phyloP scores from a whole-genome alignment of 192 early-diverging fungal genomes.

The Umbelopsis ramanniana region DNA sequence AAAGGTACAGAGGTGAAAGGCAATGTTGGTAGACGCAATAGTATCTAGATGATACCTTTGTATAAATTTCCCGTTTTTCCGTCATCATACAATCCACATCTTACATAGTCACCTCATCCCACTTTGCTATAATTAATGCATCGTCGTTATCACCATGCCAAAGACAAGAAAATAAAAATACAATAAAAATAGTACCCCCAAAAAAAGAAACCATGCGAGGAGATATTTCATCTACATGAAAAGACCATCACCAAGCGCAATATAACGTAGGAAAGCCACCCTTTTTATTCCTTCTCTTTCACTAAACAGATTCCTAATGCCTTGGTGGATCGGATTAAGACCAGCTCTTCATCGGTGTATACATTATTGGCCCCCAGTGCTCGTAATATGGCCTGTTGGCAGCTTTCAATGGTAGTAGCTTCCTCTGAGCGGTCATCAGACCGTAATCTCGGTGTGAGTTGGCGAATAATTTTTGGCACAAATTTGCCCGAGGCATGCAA shows the following conservation, averaged over 20 bases:
- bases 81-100: too few relatives aligned
- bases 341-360: constrained; percentile 1
- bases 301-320: neutral
- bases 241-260: too few relatives aligned
- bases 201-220: too few relatives aligned
- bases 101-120: too few relatives aligned
- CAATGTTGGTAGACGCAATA: constrained; percentile 37
- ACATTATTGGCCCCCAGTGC: neutral
- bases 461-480: constrained; percentile 21
- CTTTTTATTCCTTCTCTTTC: neutral
- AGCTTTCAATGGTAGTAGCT: neutral
- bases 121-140: too few relatives aligned
- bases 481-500: constrained; percentile 28
- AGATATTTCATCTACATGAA: too few relatives aligned
- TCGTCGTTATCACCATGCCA: too few relatives aligned
- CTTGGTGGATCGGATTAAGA: neutral
- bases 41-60: constrained; percentile 26
- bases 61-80: neutral
- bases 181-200: too few relatives aligned
- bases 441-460: neutral
- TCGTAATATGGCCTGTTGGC: constrained; percentile 1
- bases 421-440: neutral
- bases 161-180: too few relatives aligned
- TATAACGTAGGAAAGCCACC: too few relatives aligned
- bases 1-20: constrained; percentile 44